Evolutionary conservation across 2,329 filamentous ascomycete species (phyloP).

Genomic region (Bretziella fagacearum): DNA sequence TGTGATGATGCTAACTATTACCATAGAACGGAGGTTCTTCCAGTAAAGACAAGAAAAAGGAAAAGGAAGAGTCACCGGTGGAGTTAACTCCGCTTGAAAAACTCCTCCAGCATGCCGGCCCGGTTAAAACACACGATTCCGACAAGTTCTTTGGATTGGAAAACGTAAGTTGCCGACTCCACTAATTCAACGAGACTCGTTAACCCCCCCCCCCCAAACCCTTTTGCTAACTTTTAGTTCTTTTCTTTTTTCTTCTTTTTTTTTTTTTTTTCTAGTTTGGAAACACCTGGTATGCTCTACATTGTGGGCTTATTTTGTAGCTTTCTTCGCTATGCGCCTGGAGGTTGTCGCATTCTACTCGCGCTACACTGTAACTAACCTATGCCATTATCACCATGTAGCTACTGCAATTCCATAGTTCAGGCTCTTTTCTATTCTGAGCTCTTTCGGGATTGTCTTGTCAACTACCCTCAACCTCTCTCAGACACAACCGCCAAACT

Average conservation of each 20-base stretch:
- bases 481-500: slow-evolving; percentile 51
- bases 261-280: slow-evolving; percentile 50
- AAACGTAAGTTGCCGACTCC: slow-evolving; percentile 50
- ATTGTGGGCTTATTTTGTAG: slow-evolving; percentile 6
- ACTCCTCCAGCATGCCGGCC: slow-evolving; percentile 67
- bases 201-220: background rate
- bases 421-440: slow-evolving; percentile 95
- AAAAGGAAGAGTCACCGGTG: slow-evolving; percentile 39
- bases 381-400: slow-evolving; percentile 23
- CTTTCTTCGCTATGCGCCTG: background rate
- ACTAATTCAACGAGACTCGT: slow-evolving; percentile 12
- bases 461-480: slow-evolving; percentile 68
- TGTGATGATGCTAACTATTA: slow-evolving; percentile 15
- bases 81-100: slow-evolving; percentile 49
- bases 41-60: slow-evolving; percentile 33
- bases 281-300: slow-evolving; percentile 70
- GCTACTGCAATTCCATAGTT: slow-evolving; percentile 96
- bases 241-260: too few species aligned
- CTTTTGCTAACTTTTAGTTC: background rate
- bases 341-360: background rate
- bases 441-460: slow-evolving; percentile 81
- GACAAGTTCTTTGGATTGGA: slow-evolving; percentile 98
- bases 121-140: slow-evolving; percentile 70
- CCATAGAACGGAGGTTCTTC: slow-evolving; percentile 17
- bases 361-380: background rate